Evolutionary conservation across 2,329 filamentous ascomycete genomes (phyloP).

Genomic region (Colletotrichum paranaense): DNA sequence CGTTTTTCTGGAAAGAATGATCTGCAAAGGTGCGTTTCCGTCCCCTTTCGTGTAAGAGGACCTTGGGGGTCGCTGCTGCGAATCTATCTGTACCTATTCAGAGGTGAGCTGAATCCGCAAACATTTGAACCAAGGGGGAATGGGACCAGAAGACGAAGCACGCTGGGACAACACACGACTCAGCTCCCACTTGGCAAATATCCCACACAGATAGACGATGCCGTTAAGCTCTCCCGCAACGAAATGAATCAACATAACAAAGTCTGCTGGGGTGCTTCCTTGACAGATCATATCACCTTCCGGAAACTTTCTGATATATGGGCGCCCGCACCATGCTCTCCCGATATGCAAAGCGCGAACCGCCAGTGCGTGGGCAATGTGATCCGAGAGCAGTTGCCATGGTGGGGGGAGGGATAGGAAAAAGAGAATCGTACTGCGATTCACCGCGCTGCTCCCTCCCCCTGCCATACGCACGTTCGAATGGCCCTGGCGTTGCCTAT

Average conservation of each 20-base stretch:
- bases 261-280: background rate
- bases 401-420: background rate
- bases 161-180: background rate
- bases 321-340: background rate
- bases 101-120: background rate
- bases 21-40: constrained; percentile 1
- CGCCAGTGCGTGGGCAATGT: background rate
- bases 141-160: background rate
- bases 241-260: background rate
- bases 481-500: background rate
- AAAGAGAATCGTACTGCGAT: background rate
- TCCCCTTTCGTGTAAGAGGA: background rate
- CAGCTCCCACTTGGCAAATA: background rate
- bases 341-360: background rate
- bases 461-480: background rate
- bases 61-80: background rate
- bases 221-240: background rate
- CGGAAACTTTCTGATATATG: background rate
- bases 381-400: background rate
- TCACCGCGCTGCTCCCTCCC: background rate
- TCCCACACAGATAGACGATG: background rate
- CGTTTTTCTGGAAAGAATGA: constrained; percentile 14
- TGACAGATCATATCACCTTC: background rate
- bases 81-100: background rate
- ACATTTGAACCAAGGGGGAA: background rate